These are phyloP conservation scores for Crithidia brevicula DNA, from an alignment of 208 protist genomes.

Conservation along the genomic window DNA sequence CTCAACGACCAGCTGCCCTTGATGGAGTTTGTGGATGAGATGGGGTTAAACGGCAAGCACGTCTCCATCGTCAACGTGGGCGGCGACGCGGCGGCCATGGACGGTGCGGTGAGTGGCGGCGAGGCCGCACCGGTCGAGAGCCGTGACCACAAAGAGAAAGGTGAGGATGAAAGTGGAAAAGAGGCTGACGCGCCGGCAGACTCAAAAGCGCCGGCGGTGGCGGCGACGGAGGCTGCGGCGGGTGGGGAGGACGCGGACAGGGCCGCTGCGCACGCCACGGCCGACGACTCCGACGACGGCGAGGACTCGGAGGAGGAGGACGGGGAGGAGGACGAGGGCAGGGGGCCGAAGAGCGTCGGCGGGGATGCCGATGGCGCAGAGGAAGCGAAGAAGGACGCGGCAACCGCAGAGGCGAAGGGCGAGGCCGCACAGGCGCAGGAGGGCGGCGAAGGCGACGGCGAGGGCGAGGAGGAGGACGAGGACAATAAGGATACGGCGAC, in stretches of 20 bases:
- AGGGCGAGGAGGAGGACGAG: constrained; percentile 7
- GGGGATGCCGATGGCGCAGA: not conserved
- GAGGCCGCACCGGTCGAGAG: too few species aligned
- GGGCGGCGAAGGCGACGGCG: constrained; percentile 13
- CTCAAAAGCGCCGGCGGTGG: too few species aligned
- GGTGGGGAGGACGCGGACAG: constrained; percentile 9
- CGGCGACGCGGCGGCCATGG: constrained; percentile 14
- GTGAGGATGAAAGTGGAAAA: not conserved
- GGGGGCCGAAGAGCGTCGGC: not conserved
- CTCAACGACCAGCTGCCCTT: constrained; percentile 77
- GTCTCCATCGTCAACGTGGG: constrained; percentile 1
- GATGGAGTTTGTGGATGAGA: constrained; percentile 72
- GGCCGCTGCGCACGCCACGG: not conserved
- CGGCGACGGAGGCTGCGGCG: not conserved
- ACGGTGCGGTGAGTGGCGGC: not conserved
- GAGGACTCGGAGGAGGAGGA: constrained; percentile 22
- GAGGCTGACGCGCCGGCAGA: not conserved
- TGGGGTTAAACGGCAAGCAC: constrained; percentile 38
- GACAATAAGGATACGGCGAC: not conserved
- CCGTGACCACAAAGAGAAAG: not conserved
- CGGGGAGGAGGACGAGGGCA: constrained; percentile 2
- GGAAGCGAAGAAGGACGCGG: not conserved
- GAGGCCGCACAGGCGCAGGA: not conserved
- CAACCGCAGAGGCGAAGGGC: constrained; percentile 12
- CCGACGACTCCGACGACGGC: constrained; percentile 11